Evolutionary conservation across 2,329 filamentous ascomycete species (phyloP), one percentile per base, ranked within the genome.

Genomic region (Pseudonectria foliicola): DNA sequence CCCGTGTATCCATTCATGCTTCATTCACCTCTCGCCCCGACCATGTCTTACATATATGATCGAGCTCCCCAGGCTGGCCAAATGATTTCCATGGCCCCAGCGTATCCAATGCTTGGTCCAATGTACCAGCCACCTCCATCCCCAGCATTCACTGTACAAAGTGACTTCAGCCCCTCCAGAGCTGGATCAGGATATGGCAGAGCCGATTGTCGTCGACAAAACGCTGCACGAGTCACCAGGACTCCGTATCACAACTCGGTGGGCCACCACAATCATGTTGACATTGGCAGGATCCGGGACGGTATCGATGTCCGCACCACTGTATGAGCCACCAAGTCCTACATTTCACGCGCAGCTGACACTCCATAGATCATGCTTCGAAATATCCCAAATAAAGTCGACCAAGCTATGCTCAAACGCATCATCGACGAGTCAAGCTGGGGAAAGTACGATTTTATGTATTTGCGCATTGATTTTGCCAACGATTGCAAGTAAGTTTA

Each of bases 391-490:
- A 95, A 95, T 63, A 87, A 89, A 50, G 80, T 95, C 37, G 77
- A 87, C 50, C 78, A 87, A 59, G 66, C 71, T 0, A 80, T 84
- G 66, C 64, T 95, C 12, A 93, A 93, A 66, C 62, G 69, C 1
- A 80, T 93, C 37, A 70, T 96, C 11, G 85, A 95, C 52, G 71
- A 82, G 43, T 83, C 80, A 12, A 86, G 80, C 57, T 77, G 73
- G 61, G 88, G 87, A 21, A 81, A 82, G 43, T 96, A 93, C 57
- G 89, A 96, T 55, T 96, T 96, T 60, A 79, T 94, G 70, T 98
- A 98, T 57, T 66, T 96, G 34, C 81, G 92, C 26, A 96, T 96
- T 50, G 85, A 89, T 56, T 89, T 89, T 49, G 78, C 77, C 35
- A 86, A 87, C 50, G 79, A 86, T 44, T 87, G 83, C 80, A 89